Evolutionary conservation across 2,329 filamentous ascomycete genomes (phyloP).

Genomic region (Daldinia eschscholtzii): DNA sequence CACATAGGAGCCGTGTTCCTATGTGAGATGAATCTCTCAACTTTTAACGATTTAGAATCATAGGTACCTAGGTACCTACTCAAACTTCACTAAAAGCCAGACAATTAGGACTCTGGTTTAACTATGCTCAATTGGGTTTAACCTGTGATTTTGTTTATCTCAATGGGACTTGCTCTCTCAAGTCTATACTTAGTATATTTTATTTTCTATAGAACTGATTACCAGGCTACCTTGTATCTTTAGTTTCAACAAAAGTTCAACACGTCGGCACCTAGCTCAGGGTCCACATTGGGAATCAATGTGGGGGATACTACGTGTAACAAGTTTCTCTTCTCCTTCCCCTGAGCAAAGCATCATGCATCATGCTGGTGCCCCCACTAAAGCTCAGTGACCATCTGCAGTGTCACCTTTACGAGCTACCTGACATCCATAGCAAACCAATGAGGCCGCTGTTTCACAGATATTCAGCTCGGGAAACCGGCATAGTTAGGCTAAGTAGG

Average conservation of each 20-base stretch:
- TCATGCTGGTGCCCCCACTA: constrained; percentile 17
- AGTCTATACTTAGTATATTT: too few relatives aligned
- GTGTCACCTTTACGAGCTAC: constrained; percentile 8
- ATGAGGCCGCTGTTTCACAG: constrained; percentile 6
- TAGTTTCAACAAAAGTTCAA: background rate
- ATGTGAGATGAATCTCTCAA: background rate
- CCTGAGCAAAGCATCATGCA: constrained; percentile 13
- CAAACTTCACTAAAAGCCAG: too few relatives aligned
- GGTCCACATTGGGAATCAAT: background rate
- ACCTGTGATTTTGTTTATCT: too few relatives aligned
- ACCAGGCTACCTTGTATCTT: background rate
- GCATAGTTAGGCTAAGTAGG: background rate
- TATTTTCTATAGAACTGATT: too few relatives aligned
- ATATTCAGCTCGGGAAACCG: constrained; percentile 1
- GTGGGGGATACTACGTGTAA: background rate
- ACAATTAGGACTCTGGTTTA: too few relatives aligned
- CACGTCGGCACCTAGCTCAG: background rate
- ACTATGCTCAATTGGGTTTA: too few relatives aligned
- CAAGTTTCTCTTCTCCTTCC: background rate
- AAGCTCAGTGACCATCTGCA: background rate
- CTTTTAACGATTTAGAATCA: background rate
- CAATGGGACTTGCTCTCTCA: too few relatives aligned
- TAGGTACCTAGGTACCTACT: too few relatives aligned
- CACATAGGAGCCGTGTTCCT: background rate
- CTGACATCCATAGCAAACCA: constrained; percentile 7